A percentile compares a stretch with the other conserved stretches of the same genome.
phyloP scores from a whole-genome alignment of 805 yeast species.

The Candida argentea region DNA sequence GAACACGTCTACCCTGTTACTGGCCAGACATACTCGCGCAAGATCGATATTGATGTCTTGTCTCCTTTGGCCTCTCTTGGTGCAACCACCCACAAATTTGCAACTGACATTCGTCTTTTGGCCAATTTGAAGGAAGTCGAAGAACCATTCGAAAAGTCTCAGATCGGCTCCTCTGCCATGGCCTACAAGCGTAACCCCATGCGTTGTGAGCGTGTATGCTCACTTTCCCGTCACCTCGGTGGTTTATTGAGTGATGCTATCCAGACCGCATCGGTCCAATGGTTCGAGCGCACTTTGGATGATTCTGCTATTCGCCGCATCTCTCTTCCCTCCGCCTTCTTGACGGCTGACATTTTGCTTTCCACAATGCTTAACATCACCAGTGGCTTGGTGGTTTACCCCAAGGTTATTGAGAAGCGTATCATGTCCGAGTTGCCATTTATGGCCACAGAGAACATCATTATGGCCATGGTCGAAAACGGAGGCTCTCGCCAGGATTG shows the following conservation, averaged over 20 bases:
- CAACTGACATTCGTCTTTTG: constrained; percentile 89
- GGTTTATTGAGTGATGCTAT: constrained; percentile 87
- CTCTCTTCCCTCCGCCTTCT: constrained; percentile 90
- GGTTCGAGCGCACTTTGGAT: constrained; percentile 98
- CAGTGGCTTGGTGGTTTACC: constrained; percentile 93
- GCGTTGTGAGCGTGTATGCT: constrained; percentile 98
- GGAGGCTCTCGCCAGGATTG: constrained; percentile 98
- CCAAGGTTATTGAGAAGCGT: constrained; percentile 96
- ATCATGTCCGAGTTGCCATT: constrained; percentile 91
- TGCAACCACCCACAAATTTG: constrained; percentile 94
- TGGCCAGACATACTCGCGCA: constrained; percentile 98
- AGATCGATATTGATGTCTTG: constrained; percentile 90
- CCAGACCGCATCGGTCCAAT: constrained; percentile 95
- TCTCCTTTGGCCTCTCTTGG: constrained; percentile 92
- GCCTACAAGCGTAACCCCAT: constrained; percentile 99
- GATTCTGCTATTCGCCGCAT: constrained; percentile 98
- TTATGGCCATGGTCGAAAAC: constrained; percentile 98
- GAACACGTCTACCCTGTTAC: constrained; percentile 95
- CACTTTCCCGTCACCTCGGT: constrained; percentile 93
- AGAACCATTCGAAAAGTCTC: constrained; percentile 98
- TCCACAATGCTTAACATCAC: constrained; percentile 87
- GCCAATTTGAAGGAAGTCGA: constrained; percentile 96
- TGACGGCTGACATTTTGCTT: constrained; percentile 88
- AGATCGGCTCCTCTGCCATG: constrained; percentile 97
- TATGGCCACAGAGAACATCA: constrained; percentile 98